Evolutionary conservation across 192 early-diverging fungal species (phyloP), one percentile per base, ranked within the genome.

Genomic region (Entomortierella chlamydospora): DNA sequence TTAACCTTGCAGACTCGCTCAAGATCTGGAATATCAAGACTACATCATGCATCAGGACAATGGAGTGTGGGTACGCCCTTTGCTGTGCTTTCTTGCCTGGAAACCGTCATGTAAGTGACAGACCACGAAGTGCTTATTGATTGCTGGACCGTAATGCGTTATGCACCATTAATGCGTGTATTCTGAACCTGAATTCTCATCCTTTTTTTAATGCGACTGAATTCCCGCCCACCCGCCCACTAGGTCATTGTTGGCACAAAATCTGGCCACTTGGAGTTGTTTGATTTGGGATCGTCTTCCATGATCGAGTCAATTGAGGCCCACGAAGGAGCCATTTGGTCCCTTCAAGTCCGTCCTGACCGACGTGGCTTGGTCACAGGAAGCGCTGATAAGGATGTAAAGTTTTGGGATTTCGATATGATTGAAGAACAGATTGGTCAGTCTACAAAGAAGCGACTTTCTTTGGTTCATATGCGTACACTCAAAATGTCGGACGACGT

Each of bases 351-450:
- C 33, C 90, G 89, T 23, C 93, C 95, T 11, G 97, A 99, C 61
- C 88, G 90, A 45, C 90, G 90, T 73, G 96, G 98, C 17, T 78
- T 99, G 33, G 92, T 92, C 31, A 96, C 98, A 1, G 98, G 97
- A 29, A 91, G 92, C 61, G 95, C 93, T 9, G 98, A 98, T 83
- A 95, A 98, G 72, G 89, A 93, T 60, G 95, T 99, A 68, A 98
- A 97, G 85, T 98, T 99, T 78, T 99, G 97, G 97, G 93, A 95
- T 81, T 95, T 98, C 81, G 91, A 92, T 68, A 88, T 97, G 70
- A 82, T 93, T 26, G 84, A 86, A 50, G 79, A 84, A 28, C 72
- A 76, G 52, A 65, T 64, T 29, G 72, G 59, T 6, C 65, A 81
- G 42, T 3, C 56, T 3, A 25, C 57, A n/a, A 65, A 82, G 22